Conservation (phyloP, 129 eudicot genomes). For the Smallanthus sonchifolius region DNA sequence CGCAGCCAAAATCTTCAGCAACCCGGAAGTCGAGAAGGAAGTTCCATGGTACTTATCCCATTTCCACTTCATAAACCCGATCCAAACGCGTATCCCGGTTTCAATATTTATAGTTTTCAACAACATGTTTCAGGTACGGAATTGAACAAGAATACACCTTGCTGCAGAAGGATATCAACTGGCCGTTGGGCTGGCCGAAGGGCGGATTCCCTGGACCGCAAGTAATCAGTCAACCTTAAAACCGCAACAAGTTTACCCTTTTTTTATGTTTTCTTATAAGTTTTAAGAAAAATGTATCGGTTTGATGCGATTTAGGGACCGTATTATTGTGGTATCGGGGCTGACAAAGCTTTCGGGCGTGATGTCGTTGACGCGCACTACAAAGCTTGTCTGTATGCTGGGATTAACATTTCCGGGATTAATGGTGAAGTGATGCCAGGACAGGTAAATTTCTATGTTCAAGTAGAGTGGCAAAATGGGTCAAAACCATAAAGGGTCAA, state of each 20-base stretch:
- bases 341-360: constrained; percentile 85
- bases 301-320: constrained; percentile 62
- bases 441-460: constrained; percentile 44
- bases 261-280: neutral
- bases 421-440: constrained; percentile 98
- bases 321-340: constrained; percentile 88
- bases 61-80: neutral
- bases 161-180: constrained; percentile 54
- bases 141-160: constrained; percentile 90
- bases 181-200: constrained; percentile 86
- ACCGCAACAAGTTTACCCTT: neutral
- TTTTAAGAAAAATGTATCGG: neutral
- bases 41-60: constrained; percentile 62
- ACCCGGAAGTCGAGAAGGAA: constrained; percentile 75
- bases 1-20: constrained; percentile 78
- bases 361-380: constrained; percentile 87
- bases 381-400: constrained; percentile 86
- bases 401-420: constrained; percentile 77
- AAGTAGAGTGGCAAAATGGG: neutral
- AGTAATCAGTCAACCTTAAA: constrained; percentile 23
- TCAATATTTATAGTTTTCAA: neutral
- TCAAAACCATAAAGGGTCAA: neutral
- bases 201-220: constrained; percentile 93
- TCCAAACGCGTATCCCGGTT: neutral
- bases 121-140: constrained; percentile 51